phyloP scores from a whole-genome alignment of 805 yeast species.

The Hanseniaspora taiwanica region DNA sequence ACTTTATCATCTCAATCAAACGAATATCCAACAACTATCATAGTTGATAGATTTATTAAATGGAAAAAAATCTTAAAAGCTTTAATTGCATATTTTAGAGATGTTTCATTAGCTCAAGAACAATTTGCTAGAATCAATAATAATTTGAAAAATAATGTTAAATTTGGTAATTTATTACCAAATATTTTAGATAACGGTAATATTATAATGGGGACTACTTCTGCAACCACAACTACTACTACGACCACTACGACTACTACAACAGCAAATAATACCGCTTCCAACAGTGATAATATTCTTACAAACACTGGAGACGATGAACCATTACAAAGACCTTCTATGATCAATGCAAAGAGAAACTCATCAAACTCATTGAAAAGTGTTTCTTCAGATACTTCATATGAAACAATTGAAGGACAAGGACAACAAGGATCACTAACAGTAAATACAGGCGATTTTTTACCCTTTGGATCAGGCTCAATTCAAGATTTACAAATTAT shows the following conservation, averaged over 20 bases:
- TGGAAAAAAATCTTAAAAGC: constrained; percentile 72
- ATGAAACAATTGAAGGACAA: not conserved
- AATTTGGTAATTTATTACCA: constrained; percentile 23
- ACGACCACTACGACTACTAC: not conserved
- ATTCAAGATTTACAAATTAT: constrained; percentile 66
- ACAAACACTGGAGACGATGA: not conserved
- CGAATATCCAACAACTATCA: constrained; percentile 60
- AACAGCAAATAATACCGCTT: not conserved
- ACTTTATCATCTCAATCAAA: constrained; percentile 6
- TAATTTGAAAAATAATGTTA: constrained; percentile 60
- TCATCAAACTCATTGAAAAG: not conserved
- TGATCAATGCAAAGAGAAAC: too few relatives aligned
- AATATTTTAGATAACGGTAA: constrained; percentile 23
- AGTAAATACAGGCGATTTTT: constrained; percentile 35
- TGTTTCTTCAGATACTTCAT: constrained; percentile 1
- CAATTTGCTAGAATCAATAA: constrained; percentile 54
- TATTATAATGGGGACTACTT: constrained; percentile 17
- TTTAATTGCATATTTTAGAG: constrained; percentile 55
- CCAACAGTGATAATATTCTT: not conserved
- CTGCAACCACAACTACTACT: constrained; percentile 4
- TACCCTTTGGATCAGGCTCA: constrained; percentile 64
- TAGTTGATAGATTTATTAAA: constrained; percentile 65
- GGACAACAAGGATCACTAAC: not conserved
- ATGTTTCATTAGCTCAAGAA: constrained; percentile 68
- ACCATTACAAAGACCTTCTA: too few relatives aligned